Conservation (phyloP, 345 rosid genomes). For the Clausena lansium region DNA sequence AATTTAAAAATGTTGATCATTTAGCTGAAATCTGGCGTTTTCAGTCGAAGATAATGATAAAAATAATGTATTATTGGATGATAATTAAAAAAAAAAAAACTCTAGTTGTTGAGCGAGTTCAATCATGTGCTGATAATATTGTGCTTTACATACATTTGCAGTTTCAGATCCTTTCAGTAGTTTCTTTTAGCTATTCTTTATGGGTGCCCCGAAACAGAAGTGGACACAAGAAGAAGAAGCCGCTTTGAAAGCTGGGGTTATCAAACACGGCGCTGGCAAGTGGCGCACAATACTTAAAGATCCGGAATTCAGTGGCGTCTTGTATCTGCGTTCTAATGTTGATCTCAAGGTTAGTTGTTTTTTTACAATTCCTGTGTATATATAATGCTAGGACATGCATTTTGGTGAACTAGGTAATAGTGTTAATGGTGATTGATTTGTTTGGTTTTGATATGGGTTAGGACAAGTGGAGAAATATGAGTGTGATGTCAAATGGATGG, state of each 20-base stretch:
- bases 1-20: background rate
- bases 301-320: constrained; percentile 82
- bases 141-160: constrained; percentile 1
- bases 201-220: constrained; percentile 99
- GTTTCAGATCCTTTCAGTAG: constrained; percentile 15
- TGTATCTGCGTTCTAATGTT: constrained; percentile 90
- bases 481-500: constrained; percentile 95
- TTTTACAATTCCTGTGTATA: background rate
- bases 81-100: too few relatives aligned
- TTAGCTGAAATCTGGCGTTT: background rate
- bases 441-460: constrained; percentile 27
- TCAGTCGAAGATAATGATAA: background rate
- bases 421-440: constrained; percentile 15
- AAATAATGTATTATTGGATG: too few relatives aligned
- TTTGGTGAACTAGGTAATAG: background rate
- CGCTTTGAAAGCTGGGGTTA: constrained; percentile 88
- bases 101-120: too few relatives aligned
- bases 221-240: constrained; percentile 99
- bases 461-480: constrained; percentile 99
- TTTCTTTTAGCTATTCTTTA: constrained; percentile 25
- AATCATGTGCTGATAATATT: background rate
- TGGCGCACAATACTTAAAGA: constrained; percentile 99
- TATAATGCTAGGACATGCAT: background rate
- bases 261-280: constrained; percentile 95
- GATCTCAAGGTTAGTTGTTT: constrained; percentile 78